phyloP scores from a whole-genome alignment of 2,329 filamentous ascomycete species.

The Aspergillus aculeatinus region DNA sequence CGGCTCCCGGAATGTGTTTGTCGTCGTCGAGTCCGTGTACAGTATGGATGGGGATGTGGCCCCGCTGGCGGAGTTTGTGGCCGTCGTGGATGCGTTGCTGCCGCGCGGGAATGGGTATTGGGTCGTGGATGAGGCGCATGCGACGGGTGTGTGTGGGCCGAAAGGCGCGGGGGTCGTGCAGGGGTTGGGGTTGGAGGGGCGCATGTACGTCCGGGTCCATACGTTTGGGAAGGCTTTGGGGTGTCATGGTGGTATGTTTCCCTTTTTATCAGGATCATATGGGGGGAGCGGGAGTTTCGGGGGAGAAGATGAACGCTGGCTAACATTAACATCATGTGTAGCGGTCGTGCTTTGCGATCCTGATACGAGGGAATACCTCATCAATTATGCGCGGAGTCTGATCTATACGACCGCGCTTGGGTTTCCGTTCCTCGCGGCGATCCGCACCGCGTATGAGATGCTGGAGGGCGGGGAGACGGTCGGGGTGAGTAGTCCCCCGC shows the following conservation, averaged over 20 bases:
- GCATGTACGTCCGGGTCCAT: conserved; percentile 52
- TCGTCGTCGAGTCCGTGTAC: conserved; percentile 71
- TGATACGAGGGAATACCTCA: conserved; percentile 61
- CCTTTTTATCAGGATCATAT: conserved; percentile 4
- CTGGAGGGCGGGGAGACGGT: conserved; percentile 53
- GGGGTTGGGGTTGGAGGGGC: conserved; percentile 50
- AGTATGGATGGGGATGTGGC: conserved; percentile 81
- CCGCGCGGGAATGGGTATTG: conserved; percentile 57
- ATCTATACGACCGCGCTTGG: conserved; percentile 73
- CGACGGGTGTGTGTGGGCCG: conserved; percentile 51
- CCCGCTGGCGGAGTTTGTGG: conserved; percentile 61
- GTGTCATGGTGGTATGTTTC: conserved; percentile 64
- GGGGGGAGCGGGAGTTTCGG: too few species aligned
- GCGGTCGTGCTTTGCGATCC: conserved; percentile 63
- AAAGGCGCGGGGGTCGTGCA: conserved; percentile 52
- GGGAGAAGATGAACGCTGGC: conserved; percentile 14
- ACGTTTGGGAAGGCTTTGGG: conserved; percentile 56
- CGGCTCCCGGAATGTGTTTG: conserved; percentile 58
- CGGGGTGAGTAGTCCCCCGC: conserved; percentile 31
- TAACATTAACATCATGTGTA: conserved; percentile 25
- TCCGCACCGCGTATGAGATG: conserved; percentile 58
- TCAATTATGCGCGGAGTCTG: conserved; percentile 73
- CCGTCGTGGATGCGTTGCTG: conserved; percentile 56
- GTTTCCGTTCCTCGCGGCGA: conserved; percentile 59
- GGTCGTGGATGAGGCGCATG: conserved; percentile 59